These are phyloP conservation scores for Carpinus viminea DNA, from an alignment of 306 rosid genomes.

Conservation along the genomic window DNA sequence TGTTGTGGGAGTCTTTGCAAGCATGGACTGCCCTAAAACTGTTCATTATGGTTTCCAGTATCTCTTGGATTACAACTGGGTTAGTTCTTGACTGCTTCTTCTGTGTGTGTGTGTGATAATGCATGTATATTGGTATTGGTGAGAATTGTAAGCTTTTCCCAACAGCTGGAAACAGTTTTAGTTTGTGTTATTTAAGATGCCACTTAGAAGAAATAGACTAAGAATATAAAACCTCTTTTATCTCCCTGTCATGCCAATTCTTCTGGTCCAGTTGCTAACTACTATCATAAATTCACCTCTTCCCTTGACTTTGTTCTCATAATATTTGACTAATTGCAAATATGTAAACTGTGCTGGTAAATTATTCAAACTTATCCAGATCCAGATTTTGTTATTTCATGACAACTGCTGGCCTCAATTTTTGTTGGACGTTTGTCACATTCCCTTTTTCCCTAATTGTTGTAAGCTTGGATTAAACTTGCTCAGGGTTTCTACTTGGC, in stretches of 20 bases:
- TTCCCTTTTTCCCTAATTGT: background rate
- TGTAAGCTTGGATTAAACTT: background rate
- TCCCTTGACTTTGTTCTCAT: background rate
- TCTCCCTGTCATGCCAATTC: background rate
- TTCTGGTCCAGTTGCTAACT: background rate
- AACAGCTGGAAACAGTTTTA: background rate
- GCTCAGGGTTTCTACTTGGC: background rate
- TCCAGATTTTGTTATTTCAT: background rate
- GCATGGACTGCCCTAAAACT: constrained; percentile 84
- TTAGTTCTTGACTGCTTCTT: constrained; percentile 43
- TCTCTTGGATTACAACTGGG: constrained; percentile 90
- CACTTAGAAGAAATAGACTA: constrained; percentile 1
- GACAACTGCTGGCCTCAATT: background rate
- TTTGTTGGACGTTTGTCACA: background rate
- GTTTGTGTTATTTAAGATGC: background rate
- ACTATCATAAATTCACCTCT: background rate
- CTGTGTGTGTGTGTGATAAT: background rate
- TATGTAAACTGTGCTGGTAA: background rate
- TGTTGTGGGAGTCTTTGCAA: constrained; percentile 78
- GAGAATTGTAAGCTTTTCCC: background rate
- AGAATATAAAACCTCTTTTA: background rate
- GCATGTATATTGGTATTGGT: background rate
- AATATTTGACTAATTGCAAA: background rate
- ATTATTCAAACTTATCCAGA: background rate
- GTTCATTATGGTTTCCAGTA: constrained; percentile 81